Conservation (phyloP, 2,329 filamentous ascomycete genomes). For the Aspergillus neotritici region DNA sequence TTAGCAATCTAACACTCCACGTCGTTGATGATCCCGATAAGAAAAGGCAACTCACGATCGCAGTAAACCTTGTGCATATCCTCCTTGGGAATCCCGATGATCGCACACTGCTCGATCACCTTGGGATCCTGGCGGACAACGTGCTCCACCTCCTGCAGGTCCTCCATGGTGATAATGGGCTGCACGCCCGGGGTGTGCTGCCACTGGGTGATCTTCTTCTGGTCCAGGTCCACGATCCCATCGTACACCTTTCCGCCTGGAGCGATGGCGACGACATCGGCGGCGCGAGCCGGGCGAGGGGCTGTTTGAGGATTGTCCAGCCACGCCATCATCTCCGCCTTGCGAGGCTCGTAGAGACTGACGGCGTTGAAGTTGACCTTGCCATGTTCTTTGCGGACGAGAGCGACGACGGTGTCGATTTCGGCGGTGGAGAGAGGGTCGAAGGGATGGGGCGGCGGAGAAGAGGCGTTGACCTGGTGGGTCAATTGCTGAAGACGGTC, state of each 20-base stretch:
- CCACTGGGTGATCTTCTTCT: conserved; percentile 66
- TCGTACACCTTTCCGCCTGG: conserved; percentile 75
- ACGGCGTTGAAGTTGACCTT: conserved; percentile 81
- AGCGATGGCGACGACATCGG: conserved; percentile 78
- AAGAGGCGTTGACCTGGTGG: conserved; percentile 54
- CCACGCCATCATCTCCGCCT: conserved; percentile 78
- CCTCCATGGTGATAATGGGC: conserved; percentile 88
- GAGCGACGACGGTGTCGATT: conserved; percentile 64
- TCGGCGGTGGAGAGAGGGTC: conserved; percentile 69
- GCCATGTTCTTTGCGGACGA: conserved; percentile 64
- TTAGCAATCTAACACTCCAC: conserved; percentile 4
- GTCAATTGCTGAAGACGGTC: conserved; percentile 60
- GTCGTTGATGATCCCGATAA: neutral
- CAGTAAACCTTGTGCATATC: conserved; percentile 97
- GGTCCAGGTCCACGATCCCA: conserved; percentile 67
- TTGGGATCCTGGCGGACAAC: conserved; percentile 70
- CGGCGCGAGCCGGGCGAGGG: conserved; percentile 63
- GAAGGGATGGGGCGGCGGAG: conserved; percentile 61
- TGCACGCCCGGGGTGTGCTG: conserved; percentile 69
- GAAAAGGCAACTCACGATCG: conserved; percentile 56
- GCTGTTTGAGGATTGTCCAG: conserved; percentile 58
- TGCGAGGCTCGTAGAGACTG: conserved; percentile 76
- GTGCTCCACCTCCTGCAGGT: conserved; percentile 73
- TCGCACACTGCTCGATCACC: conserved; percentile 83
- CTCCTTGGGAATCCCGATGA: conserved; percentile 71